Conservation (phyloP, 106 monocot genomes). For the Platanthera zijinensis region DNA sequence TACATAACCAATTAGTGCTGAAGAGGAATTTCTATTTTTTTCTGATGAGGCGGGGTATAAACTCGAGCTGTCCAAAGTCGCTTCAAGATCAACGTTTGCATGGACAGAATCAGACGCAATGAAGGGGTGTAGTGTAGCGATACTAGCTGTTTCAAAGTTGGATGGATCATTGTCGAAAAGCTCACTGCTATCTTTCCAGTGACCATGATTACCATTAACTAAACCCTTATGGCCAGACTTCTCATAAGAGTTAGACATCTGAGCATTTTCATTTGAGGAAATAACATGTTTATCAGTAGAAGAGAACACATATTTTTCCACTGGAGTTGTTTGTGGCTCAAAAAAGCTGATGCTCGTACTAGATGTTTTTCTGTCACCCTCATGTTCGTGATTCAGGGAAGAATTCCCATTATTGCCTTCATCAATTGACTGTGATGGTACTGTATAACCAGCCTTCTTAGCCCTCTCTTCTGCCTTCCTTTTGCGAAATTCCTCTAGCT, state of each 20-base stretch:
- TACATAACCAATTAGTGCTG: not conserved
- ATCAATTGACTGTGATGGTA: conserved; percentile 33
- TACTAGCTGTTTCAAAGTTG: conserved; percentile 8
- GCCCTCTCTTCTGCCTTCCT: conserved; percentile 53
- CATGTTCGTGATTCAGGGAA: conserved; percentile 21
- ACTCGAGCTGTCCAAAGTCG: not conserved
- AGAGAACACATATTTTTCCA: conserved; percentile 14
- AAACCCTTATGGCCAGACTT: conserved; percentile 15
- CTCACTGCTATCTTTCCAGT: conserved; percentile 20
- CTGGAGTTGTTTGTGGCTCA: conserved; percentile 1
- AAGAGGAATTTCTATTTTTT: conserved; percentile 13
- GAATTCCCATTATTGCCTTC: conserved; percentile 19
- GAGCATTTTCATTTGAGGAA: conserved; percentile 20
- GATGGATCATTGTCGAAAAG: conserved; percentile 11
- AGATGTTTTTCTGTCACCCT: conserved; percentile 11
- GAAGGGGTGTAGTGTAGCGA: not conserved
- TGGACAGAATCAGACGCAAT: conserved; percentile 13
- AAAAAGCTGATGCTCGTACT: conserved; percentile 3
- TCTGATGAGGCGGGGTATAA: conserved; percentile 8
- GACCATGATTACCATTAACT: conserved; percentile 37
- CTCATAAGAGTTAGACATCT: conserved; percentile 13
- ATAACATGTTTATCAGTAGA: conserved; percentile 10
- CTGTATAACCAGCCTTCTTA: conserved; percentile 41
- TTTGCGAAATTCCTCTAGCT: conserved; percentile 86
- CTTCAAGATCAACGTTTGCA: conserved; percentile 10